Conservation (phyloP, 2,329 filamentous ascomycete genomes). For the Sclerotinia borealis region DNA sequence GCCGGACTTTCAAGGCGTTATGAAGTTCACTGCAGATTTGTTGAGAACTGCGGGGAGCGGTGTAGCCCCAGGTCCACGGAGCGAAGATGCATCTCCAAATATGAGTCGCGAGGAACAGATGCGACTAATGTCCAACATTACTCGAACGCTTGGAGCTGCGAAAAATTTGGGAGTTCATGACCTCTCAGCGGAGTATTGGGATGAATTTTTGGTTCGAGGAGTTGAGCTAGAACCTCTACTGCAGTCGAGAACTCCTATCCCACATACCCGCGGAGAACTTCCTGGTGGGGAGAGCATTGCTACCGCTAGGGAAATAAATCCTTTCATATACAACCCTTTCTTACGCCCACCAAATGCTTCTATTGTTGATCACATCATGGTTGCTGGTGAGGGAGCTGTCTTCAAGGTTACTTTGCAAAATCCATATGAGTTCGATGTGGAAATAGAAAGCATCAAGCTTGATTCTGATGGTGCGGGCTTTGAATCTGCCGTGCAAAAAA, state of each 20-base stretch:
- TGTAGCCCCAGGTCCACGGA: slow-evolving; percentile 64
- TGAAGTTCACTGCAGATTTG: slow-evolving; percentile 79
- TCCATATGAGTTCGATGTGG: slow-evolving; percentile 86
- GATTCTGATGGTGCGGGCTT: slow-evolving; percentile 70
- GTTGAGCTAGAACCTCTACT: slow-evolving; percentile 63
- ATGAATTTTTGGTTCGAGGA: slow-evolving; percentile 83
- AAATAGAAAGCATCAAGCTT: slow-evolving; percentile 75
- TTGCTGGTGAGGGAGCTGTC: slow-evolving; percentile 69
- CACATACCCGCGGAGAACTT: slow-evolving; percentile 52
- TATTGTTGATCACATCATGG: slow-evolving; percentile 59
- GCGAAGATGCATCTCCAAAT: slow-evolving; percentile 62
- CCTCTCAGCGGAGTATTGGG: slow-evolving; percentile 85
- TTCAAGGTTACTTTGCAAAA: slow-evolving; percentile 88
- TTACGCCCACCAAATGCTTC: slow-evolving; percentile 59
- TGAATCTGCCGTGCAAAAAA: slow-evolving; percentile 56
- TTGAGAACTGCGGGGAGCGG: slow-evolving; percentile 77
- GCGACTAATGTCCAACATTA: slow-evolving; percentile 76
- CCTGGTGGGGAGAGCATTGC: slow-evolving; percentile 37
- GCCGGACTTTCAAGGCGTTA: slow-evolving; percentile 84
- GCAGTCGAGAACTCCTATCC: slow-evolving; percentile 54
- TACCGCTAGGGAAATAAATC: slow-evolving; percentile 50
- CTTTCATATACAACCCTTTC: slow-evolving; percentile 95
- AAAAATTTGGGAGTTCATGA: slow-evolving; percentile 65
- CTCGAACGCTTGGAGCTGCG: slow-evolving; percentile 73
- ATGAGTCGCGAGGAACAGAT: slow-evolving; percentile 79